These are phyloP conservation scores for Flaveria brownii DNA, from an alignment of 129 eudicot species.

Conservation along the genomic window DNA sequence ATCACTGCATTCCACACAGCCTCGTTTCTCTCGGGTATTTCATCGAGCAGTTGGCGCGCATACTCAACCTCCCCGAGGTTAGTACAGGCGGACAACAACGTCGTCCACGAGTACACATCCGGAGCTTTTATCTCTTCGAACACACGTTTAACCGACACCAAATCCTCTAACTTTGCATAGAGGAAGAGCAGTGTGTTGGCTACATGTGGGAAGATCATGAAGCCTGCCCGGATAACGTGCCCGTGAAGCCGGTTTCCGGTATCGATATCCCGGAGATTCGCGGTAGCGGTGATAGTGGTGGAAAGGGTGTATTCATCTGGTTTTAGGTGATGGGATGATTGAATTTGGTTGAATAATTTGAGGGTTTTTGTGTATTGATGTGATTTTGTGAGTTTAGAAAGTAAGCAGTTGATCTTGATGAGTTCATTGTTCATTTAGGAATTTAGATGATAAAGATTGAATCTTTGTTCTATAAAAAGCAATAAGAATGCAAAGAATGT, in stretches of 20 bases:
- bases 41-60: constrained; percentile 65
- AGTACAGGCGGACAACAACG: constrained; percentile 71
- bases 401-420: constrained; percentile 58
- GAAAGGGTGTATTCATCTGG: constrained; percentile 93
- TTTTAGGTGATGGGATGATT: constrained; percentile 50
- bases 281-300: constrained; percentile 61
- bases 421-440: constrained; percentile 44
- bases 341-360: constrained; percentile 58
- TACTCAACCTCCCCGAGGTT: constrained; percentile 69
- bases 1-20: constrained; percentile 85
- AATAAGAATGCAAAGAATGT: no score
- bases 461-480: no score
- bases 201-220: constrained; percentile 55
- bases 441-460: background rate
- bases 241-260: constrained; percentile 69
- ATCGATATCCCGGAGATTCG: background rate
- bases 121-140: constrained; percentile 52
- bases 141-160: constrained; percentile 51
- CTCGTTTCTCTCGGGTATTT: constrained; percentile 57
- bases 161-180: constrained; percentile 56
- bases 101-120: constrained; percentile 85
- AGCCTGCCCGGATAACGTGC: constrained; percentile 50
- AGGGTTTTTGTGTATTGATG: constrained; percentile 54
- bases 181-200: constrained; percentile 66
- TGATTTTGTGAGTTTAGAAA: constrained; percentile 55